Evolutionary conservation across 2,329 filamentous ascomycete species (phyloP).

Genomic region (Cadophora luteo-olivacea): DNA sequence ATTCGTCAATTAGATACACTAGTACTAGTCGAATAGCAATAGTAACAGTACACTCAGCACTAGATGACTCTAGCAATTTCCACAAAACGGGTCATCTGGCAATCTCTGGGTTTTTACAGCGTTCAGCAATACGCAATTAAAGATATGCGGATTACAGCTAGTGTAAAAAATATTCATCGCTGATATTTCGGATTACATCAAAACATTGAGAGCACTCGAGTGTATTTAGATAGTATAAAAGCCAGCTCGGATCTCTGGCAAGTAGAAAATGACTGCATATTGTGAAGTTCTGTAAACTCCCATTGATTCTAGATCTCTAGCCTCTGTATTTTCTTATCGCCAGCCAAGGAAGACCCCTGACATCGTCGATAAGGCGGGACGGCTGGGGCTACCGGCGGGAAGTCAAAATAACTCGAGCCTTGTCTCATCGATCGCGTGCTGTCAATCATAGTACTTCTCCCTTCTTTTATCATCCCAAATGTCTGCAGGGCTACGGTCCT

Average conservation of each 20-base stretch:
- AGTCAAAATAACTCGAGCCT: slow-evolving; percentile 8
- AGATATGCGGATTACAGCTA: no score
- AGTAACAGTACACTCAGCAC: no score
- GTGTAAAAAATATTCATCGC: neutral
- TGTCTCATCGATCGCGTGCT: slow-evolving; percentile 16
- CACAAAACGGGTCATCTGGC: no score
- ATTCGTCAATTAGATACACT: no score
- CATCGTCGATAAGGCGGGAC: slow-evolving; percentile 3
- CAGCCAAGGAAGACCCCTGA: slow-evolving; percentile 3
- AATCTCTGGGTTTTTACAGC: no score
- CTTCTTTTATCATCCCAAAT: neutral
- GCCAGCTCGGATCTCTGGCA: neutral
- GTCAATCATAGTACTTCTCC: neutral
- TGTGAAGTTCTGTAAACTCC: neutral
- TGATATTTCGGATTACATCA: neutral
- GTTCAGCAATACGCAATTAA: neutral
- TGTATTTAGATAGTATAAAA: neutral
- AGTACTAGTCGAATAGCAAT: no score
- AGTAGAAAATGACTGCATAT: neutral
- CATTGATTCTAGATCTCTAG: neutral
- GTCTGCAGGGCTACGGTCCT: no score
- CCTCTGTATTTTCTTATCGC: neutral
- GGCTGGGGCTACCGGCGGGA: neutral
- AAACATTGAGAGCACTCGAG: neutral
- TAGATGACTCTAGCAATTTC: no score